Percentiles rank a stretch among this genome's conserved stretches.
These are phyloP conservation scores for Botrytis fabae DNA, from an alignment of 2,329 filamentous ascomycete genomes.

Conservation along the genomic window DNA sequence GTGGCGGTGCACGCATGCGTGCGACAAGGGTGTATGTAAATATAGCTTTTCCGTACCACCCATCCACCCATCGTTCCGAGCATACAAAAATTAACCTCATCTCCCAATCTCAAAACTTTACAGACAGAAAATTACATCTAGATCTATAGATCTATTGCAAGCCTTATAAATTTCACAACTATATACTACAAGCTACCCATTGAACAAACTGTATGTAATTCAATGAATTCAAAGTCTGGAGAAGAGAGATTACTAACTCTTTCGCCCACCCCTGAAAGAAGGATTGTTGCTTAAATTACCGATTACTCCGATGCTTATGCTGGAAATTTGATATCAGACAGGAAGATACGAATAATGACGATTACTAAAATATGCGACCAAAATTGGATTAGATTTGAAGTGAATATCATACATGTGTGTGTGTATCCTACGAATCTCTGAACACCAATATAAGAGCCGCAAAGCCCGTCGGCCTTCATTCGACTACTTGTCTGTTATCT, in stretches of 20 bases:
- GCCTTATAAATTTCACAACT: neutral
- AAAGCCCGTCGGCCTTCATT: neutral
- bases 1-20: neutral
- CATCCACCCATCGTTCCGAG: neutral
- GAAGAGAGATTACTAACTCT: neutral
- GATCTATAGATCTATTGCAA: neutral
- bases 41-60: neutral
- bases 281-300: neutral
- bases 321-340: neutral
- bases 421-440: neutral
- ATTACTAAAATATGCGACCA: neutral
- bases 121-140: neutral
- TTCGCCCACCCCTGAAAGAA: neutral
- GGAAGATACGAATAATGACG: neutral
- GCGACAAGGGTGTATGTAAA: too few relatives aligned
- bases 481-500: neutral
- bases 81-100: neutral
- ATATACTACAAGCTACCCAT: neutral
- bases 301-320: neutral
- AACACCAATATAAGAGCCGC: neutral
- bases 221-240: neutral
- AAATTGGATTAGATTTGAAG: neutral
- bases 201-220: neutral
- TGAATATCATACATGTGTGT: neutral
- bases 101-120: too few relatives aligned